Conservation (phyloP, 2,329 filamentous ascomycete genomes). For the Cryoendolithus antarcticus region DNA sequence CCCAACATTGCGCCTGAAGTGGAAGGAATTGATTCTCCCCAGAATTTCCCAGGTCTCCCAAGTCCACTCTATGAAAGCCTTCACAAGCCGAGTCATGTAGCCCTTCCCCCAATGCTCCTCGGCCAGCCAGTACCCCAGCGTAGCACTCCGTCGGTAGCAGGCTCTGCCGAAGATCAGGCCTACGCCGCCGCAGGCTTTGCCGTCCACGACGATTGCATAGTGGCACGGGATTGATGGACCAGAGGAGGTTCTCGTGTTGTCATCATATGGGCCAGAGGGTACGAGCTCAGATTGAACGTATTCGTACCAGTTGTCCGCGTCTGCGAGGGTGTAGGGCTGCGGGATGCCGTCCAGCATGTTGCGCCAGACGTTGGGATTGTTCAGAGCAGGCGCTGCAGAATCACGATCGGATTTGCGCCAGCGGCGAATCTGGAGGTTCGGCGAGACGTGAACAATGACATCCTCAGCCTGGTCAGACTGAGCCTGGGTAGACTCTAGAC, state of each 20-base stretch:
- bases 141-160: constrained; percentile 19
- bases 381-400: constrained; percentile 10
- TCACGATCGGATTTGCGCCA: not conserved
- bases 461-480: no score
- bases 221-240: constrained; percentile 5
- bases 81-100: constrained; percentile 22
- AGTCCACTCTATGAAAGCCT: constrained; percentile 24
- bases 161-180: constrained; percentile 23
- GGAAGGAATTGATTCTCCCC: constrained; percentile 20
- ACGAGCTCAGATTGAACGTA: constrained; percentile 10
- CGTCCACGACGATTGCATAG: constrained; percentile 16
- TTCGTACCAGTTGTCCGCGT: constrained; percentile 25
- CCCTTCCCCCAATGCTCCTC: constrained; percentile 25
- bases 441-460: no score
- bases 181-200: constrained; percentile 25
- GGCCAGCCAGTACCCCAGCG: constrained; percentile 32
- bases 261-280: no score
- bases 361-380: constrained; percentile 22
- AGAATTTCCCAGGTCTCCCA: constrained; percentile 22
- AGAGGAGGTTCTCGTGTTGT: constrained; percentile 6
- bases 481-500: no score
- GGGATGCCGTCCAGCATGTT: constrained; percentile 29
- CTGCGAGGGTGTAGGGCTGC: constrained; percentile 25
- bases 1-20: constrained; percentile 21
- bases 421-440: no score